Base-by-base conservation (phyloP, 1,139 yeast species). In the Candida sp. region DNA sequence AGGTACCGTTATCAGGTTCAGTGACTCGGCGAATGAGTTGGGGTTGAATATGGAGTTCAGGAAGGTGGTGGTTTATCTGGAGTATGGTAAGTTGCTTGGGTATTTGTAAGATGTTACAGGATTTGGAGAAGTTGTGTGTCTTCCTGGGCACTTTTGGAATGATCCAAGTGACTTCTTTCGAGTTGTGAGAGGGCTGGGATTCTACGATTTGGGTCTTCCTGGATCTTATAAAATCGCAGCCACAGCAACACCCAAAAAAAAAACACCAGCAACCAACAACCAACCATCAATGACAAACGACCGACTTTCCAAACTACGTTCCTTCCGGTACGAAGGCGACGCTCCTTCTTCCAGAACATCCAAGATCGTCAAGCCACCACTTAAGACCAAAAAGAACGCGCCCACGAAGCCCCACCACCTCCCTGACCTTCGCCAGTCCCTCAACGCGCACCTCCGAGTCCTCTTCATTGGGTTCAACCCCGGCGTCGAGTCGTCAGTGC, bases 381-480 rank as follows among this genome's bases (percentile, higher is more conserved):
- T 40, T 17, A 30, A 7, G n/a, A 12, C 34, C n/a, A 40, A 30
- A 28, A 28, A 7, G n/a, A 40, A 40, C 5, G 23, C 4, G 8
- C 8, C 25, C 31, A 17, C 17, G 17, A 17, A 37, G 11, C 17
- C 11, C 12, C 23, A 34, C 12, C 11, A 23, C 12, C 39, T 54
- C 22, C 58, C 54, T 31, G 77, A 73, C 46, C 61, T 80, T 48
- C 69, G 57, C 40, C 85, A 73, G 22, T 71, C 69, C 63, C 70
- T 63, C 48, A 69, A 49, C 54, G 69, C 42, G 37, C 58, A 58
- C 59, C 71, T 56, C 60, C 66, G 50, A 56, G 73, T 87, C 3
- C 72, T 88, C 3, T 88, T 88, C 58, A 77, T 88, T 1, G 96
- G 96, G 0, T 87, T 78, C 70, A 88, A 88, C 58, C 96, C 96